Conservation (phyloP, 73 alveolate species). For the Paramecium pentaurelia region DNA sequence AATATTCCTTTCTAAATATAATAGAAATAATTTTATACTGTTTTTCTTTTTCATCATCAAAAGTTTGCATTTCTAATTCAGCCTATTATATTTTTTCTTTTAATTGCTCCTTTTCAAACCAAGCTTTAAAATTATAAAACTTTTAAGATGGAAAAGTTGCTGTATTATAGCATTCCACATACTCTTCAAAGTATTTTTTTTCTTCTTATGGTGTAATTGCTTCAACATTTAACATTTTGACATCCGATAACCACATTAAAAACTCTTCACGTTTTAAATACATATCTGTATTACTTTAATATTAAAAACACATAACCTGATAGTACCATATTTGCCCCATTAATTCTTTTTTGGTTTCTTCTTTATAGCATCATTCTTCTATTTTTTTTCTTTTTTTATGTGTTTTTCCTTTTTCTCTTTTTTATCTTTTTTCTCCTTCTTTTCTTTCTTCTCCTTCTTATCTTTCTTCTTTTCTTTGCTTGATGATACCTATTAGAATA, state of each 20-base stretch:
- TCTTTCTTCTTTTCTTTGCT: background rate
- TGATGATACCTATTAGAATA: background rate
- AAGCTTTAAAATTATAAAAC: constrained; percentile 40
- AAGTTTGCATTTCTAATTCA: constrained; percentile 1
- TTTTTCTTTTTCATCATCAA: constrained; percentile 22
- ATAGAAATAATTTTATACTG: background rate
- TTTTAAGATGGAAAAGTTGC: constrained; percentile 57
- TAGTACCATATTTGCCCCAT: constrained; percentile 43
- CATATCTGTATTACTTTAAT: constrained; percentile 47
- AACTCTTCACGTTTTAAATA: constrained; percentile 57
- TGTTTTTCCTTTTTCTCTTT: constrained; percentile 1
- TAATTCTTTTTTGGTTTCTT: background rate
- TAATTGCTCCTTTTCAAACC: constrained; percentile 46
- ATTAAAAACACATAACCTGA: background rate
- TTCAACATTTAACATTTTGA: constrained; percentile 45
- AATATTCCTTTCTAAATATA: background rate
- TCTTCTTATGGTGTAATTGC: constrained; percentile 48
- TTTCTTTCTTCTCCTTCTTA: background rate
- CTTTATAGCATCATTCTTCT: background rate
- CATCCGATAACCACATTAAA: constrained; percentile 55
- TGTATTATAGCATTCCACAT: constrained; percentile 55
- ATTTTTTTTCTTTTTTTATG: background rate
- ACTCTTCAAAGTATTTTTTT: constrained; percentile 51
- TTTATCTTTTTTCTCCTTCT: background rate
- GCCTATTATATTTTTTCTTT: background rate